Evolutionary conservation across 2,329 filamentous ascomycete species (phyloP), one percentile per base, ranked within the genome.

Genomic region (Fusarium pseudograminearum): DNA sequence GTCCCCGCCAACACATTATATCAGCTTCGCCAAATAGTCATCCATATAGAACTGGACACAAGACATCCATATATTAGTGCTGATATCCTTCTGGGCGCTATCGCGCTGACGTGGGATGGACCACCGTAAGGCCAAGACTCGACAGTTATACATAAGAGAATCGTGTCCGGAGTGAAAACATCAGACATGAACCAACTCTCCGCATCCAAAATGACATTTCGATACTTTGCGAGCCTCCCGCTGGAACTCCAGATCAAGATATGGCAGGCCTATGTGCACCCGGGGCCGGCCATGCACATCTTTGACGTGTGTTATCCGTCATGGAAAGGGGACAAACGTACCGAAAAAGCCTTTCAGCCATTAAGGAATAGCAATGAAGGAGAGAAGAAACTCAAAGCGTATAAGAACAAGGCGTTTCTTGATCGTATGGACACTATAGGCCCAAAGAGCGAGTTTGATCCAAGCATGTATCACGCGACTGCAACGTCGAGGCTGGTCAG

Each of bases 241-340:
- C 18, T 61, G 20, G 73, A 76, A 52, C 62, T 76, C 12, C 73
- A 74, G 57, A 61, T 60, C 3, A 71, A 73, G 45, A 59, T 74
- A 41, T 76, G 72, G 73, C 69, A 75, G 15, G 24, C 55, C 6
- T 72, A 69, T 44, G 48, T 44, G 1, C 47, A 56, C 3, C 30
- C 62, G 3, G 71, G 66, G 1, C 66, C 75, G 14, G 69, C 72
- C 9, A 76, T 77, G 68, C 74, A 77, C 26, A 26, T 77, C 22
- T 75, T 77, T 11, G 74, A 77, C 30, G 69, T 77, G 5, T 77
- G 73, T 28, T 77, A 69, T 48, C 71, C 76, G 8, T 74, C 72
- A 4, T 70, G 73, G 65, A 57, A 62, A 3, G 67, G 67, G 9
- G 57, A 60, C 0, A 47, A 20, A 3, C 58, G 72, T 12, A 48